Base-by-base conservation (phyloP, 768 basidiomycete genomes). In the Coprinopsis cinerea region DNA sequence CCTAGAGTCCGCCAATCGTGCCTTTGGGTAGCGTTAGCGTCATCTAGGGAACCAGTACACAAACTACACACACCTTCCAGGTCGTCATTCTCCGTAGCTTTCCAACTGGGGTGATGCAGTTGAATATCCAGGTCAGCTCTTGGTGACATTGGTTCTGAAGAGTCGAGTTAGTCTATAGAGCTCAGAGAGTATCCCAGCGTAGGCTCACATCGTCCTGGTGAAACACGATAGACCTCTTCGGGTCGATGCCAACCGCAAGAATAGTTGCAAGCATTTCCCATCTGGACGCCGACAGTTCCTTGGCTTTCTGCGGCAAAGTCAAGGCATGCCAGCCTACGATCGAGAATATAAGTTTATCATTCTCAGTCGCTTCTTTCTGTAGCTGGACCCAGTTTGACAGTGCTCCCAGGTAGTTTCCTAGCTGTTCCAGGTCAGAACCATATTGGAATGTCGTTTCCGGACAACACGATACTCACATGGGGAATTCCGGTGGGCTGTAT, bases 1-100 rank as follows among this genome's bases (percentile, higher is more conserved):
- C 43, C 86, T 73, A 7, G 83, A 78, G 9, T 79, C 75, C 10
- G 85, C 88, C 3, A 94, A 68, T 52, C 88, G 82, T 9, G 86
- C 79, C 91, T 93, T 58, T 11, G 44, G 27, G 27, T 30, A 32
- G n/a, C 15, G 30, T 45, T 5, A 53, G 46, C n/a, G n/a, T n/a
- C n/a, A n/a, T n/a, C n/a, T n/a, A n/a, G n/a, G n/a, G n/a, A n/a
- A n/a, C n/a, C n/a, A n/a, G n/a, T n/a, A n/a, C n/a, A n/a, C n/a
- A n/a, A n/a, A n/a, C n/a, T n/a, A n/a, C n/a, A n/a, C n/a, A 24
- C 52, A 88, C 92, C 80, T 97, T 98, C 92, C 94, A 97, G 0
- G 91, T 92, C 3, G 93, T 97, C 95, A 97, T 96, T 36, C 93
- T 68, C 34, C 82, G 79, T 9, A 97, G 68, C 56, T 82, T 83